Evolutionary conservation across 2,329 filamentous ascomycete genomes (phyloP).

Genomic region (Colletotrichum brevisporum): DNA sequence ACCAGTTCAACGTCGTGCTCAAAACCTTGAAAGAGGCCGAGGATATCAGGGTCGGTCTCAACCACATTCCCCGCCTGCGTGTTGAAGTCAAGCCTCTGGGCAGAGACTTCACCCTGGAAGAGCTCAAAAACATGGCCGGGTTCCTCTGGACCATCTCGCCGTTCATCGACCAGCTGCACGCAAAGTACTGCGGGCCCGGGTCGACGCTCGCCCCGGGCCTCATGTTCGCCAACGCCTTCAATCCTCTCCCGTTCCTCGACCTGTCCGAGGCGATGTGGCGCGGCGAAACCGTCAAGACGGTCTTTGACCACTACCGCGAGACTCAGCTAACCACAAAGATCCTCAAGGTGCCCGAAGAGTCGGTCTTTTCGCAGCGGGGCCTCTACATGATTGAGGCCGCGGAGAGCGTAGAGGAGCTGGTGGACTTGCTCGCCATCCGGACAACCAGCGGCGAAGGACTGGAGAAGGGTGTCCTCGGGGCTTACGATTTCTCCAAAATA

Average conservation of each 20-base stretch:
- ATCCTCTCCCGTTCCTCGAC: background rate
- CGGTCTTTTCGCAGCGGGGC: background rate
- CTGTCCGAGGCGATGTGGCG: slow-evolving; percentile 10
- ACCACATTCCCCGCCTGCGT: background rate
- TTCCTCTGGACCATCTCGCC: slow-evolving; percentile 25
- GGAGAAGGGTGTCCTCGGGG: background rate
- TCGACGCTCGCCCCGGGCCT: slow-evolving; percentile 24
- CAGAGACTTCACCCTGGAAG: background rate
- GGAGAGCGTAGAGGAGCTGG: background rate
- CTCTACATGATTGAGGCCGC: background rate
- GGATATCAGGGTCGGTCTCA: background rate
- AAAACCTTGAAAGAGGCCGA: background rate
- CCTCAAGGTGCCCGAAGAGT: too few relatives aligned
- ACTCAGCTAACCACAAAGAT: too few relatives aligned
- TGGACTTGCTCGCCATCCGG: background rate
- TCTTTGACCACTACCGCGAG: slow-evolving; percentile 8
- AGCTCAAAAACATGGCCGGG: slow-evolving; percentile 3
- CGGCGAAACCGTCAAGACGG: background rate
- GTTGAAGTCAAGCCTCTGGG: background rate
- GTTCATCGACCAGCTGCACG: slow-evolving; percentile 13
- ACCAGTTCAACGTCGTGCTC: background rate
- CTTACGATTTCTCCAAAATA: slow-evolving; percentile 22
- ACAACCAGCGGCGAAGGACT: background rate
- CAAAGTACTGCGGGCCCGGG: slow-evolving; percentile 4
- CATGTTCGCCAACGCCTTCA: slow-evolving; percentile 10